Base-by-base conservation (phyloP, 257 asterid species). In the Parsonsia alboflavescens region DNA sequence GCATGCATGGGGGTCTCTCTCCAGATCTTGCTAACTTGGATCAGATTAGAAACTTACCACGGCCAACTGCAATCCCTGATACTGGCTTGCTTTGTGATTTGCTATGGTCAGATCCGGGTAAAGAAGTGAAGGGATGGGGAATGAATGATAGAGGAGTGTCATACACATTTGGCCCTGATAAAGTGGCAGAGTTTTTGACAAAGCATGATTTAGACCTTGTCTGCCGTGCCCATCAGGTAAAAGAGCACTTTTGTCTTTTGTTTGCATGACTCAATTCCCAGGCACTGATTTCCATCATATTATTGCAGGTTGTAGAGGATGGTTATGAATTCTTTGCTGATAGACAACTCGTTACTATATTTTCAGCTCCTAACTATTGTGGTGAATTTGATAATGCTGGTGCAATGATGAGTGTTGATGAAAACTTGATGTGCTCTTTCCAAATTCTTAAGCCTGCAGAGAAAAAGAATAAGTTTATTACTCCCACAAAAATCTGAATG, bases 271-370 rank as follows among this genome's bases (percentile, higher is more conserved):
- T 72, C 22, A 22, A 54, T 21, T 66, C 52, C 72, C 26, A 30
- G 44, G 68, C 10, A 22, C 61, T 54, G 24, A 71, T 2, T 19
- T 72, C 56, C 74, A 46, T 78, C 56, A 46, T n/a, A 10, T 59
- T 62, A 24, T 70, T 61, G 75, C 71, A 82, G 83, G 86, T 82
- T 68, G 86, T 82, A 67, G 86, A 82, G 59, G 86, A 82, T 76
- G 86, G 86, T 66, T 82, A 82, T 79, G 86, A 82, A 59, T 82
- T 82, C 77, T 82, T 82, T 70, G 86, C 86, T 73, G 86, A 82
- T 58, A 76, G 86, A 61, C 82, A 79, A 75, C 83, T 82, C 0
- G 86, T 82, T 56, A 82, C 86, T 72, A 79, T 82, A 52, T 82
- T 82, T 67, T 81, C 84, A 13, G 84, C 84, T 41, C 84, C 84